Evolutionary conservation across 495 filamentous ascomycete genomes (phyloP).

Genomic region (Penicillium taxi): DNA sequence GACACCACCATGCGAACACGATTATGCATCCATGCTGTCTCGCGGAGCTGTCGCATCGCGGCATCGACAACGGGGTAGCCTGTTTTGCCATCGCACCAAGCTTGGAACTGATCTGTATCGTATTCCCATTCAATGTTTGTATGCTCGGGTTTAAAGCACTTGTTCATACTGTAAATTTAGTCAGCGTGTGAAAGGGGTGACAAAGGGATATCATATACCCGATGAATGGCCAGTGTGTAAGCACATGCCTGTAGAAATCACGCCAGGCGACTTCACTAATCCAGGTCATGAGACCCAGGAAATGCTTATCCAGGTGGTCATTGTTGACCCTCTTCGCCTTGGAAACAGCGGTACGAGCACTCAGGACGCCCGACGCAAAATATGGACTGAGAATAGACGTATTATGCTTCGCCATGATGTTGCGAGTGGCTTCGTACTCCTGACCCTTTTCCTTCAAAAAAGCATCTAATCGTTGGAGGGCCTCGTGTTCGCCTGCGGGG

Average conservation of each 20-base stretch:
- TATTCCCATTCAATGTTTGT: conserved; percentile 81
- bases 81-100: conserved; percentile 71
- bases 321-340: conserved; percentile 61
- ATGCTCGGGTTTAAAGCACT: conserved; percentile 84
- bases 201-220: conserved; percentile 45
- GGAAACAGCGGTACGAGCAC: conserved; percentile 64
- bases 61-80: conserved; percentile 88
- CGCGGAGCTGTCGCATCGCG: conserved; percentile 74
- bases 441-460: conserved; percentile 61
- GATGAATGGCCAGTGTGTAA: conserved; percentile 80
- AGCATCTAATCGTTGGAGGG: conserved; percentile 53
- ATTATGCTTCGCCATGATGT: conserved; percentile 49
- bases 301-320: conserved; percentile 60
- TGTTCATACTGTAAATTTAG: conserved; percentile 63
- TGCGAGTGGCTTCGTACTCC: conserved; percentile 54
- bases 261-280: conserved; percentile 87
- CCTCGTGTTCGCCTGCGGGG: conserved; percentile 77
- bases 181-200: background rate
- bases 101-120: conserved; percentile 53
- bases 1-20: conserved; percentile 82
- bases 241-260: conserved; percentile 87
- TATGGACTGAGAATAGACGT: conserved; percentile 76
- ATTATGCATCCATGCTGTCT: conserved; percentile 81
- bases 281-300: conserved; percentile 63
- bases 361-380: conserved; percentile 68